A percentile compares a stretch with the other conserved stretches of the same genome.
Conservation (phyloP, 805 yeast genomes). For the Candida fluviatilis region DNA sequence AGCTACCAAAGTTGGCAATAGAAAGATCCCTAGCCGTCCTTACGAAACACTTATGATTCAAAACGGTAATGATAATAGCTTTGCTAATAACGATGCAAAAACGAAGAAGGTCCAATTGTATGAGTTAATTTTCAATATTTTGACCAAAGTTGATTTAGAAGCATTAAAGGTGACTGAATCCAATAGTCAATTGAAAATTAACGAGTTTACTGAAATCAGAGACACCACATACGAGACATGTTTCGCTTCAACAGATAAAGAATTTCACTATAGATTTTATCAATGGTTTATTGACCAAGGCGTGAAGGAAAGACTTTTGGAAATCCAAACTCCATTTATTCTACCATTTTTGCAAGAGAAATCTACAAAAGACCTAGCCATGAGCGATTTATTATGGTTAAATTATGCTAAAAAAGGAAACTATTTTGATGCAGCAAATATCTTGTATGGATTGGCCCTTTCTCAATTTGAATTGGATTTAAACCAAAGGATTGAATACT, state of each 20-base stretch:
- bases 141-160: constrained; percentile 65
- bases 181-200: constrained; percentile 36
- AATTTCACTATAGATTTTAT: constrained; percentile 89
- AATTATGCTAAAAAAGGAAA: constrained; percentile 81
- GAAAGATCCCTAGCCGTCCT: constrained; percentile 6
- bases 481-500: constrained; percentile 74
- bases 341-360: constrained; percentile 71
- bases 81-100: constrained; percentile 4
- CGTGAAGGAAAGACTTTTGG: constrained; percentile 69
- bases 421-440: constrained; percentile 79
- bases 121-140: constrained; percentile 67
- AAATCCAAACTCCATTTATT: constrained; percentile 77
- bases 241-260: constrained; percentile 68
- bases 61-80: constrained; percentile 9
- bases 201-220: constrained; percentile 55
- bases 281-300: constrained; percentile 87
- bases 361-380: constrained; percentile 57
- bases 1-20: constrained; percentile 55
- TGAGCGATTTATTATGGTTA: constrained; percentile 84
- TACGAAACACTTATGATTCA: constrained; percentile 3
- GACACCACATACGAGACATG: constrained; percentile 73
- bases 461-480: constrained; percentile 68
- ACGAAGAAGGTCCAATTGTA: constrained; percentile 47
- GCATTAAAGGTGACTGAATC: constrained; percentile 44
- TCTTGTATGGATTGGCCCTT: constrained; percentile 62